Percentiles rank a stretch among this genome's conserved stretches.
Evolutionary conservation across 2,329 filamentous ascomycete genomes (phyloP).

Genomic region (Talaromyces sp.): DNA sequence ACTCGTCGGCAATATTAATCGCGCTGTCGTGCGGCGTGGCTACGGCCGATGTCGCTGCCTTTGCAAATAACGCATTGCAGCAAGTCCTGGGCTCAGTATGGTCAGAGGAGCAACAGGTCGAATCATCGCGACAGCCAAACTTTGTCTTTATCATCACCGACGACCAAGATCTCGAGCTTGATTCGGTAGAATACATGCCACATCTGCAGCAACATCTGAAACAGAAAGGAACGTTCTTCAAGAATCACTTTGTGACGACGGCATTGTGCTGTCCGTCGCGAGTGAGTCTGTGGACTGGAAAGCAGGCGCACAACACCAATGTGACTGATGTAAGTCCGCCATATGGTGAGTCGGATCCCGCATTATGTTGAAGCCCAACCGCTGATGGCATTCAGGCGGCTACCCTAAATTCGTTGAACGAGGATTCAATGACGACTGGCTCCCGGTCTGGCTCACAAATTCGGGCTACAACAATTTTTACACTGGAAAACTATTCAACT

Average conservation of each 20-base stretch:
- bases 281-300: constrained; percentile 63
- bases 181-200: constrained; percentile 61
- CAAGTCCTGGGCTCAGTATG: not conserved
- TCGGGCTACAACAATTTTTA: constrained; percentile 54
- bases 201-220: constrained; percentile 54
- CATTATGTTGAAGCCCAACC: not conserved
- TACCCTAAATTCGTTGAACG: constrained; percentile 52
- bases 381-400: constrained; percentile 25
- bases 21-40: not conserved
- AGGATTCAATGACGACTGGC: constrained; percentile 50
- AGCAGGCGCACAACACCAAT: constrained; percentile 66
- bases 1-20: not conserved
- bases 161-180: constrained; percentile 62
- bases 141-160: constrained; percentile 66
- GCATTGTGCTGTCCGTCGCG: constrained; percentile 65
- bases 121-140: constrained; percentile 43
- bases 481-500: constrained; percentile 55
- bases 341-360: constrained; percentile 41
- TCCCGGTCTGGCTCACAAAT: constrained; percentile 52
- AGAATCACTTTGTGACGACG: constrained; percentile 63
- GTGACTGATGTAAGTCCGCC: constrained; percentile 58
- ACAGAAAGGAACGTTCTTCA: constrained; percentile 57
- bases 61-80: not conserved
- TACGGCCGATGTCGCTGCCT: not conserved
- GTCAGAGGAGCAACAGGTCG: not conserved